Base-by-base conservation (phyloP, 805 yeast genomes). In the Nakazawaea laoshanensis region DNA sequence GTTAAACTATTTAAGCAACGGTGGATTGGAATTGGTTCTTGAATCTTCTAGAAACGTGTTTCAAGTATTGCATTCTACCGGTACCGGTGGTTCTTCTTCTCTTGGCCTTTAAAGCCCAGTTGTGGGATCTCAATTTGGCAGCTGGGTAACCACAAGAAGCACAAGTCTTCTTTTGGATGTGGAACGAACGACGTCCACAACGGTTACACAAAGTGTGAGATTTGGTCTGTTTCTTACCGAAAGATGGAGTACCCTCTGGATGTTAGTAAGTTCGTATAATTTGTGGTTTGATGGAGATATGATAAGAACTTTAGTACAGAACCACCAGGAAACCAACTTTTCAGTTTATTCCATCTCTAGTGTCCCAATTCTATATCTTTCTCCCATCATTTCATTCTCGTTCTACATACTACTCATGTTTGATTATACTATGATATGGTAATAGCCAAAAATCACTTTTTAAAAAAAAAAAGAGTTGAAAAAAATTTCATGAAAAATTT, bases 1-100 rank as follows among this genome's bases (percentile, higher is more conserved):
- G 22, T 20, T 8, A 20, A 20, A 20, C 9, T 20, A 20, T 20
- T 37, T 37, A 37, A 30, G 33, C 38, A 23, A 27, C 28, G 14
- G 42, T 34, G 57, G 95, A 64, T 70, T 85, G 96, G 96, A 92
- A 92, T 66, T 87, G 94, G 80, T 89, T 89, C 84, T 88, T 85
- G 84, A 89, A 89, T 77, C 87, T 85, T 80, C 97, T 88, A 55
- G 92, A 71, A 57, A 92, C 95, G 70, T 78, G 80, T 78, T 89
- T 92, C 70, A 92, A 79, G 87, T 89, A 77, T 67, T 88, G 75
- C 94, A 86, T 85, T 76, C 98, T 94, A 73, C 98, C 98, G 67
- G 97, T 79, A 77, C 98, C 98, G 55, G 96, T 88, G 54, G 98
- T 92, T 70, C 83, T 82, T 85, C 98, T 87, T 86, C 98, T 87